These are phyloP conservation scores for Rhododendron kiyosumense DNA, from an alignment of 148 eudicot species.

Conservation along the genomic window DNA sequence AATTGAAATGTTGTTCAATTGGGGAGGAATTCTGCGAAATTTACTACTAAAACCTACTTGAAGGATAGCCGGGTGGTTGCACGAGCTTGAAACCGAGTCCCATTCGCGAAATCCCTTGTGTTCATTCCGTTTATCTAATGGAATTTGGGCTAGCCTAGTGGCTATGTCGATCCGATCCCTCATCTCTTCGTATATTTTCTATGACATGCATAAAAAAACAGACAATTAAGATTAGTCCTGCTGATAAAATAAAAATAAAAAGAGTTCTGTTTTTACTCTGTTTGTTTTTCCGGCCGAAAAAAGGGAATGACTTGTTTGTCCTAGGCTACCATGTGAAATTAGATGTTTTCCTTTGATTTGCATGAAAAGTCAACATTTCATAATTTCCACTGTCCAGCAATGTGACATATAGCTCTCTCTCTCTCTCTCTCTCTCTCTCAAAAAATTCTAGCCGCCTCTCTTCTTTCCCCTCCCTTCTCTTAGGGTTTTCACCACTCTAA, in stretches of 20 bases:
- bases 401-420: neutral
- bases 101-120: conserved; percentile 23
- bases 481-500: too few relatives aligned
- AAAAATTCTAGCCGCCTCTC: too few relatives aligned
- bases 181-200: conserved; percentile 26
- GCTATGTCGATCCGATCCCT: conserved; percentile 1
- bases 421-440: too few relatives aligned
- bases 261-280: too few relatives aligned
- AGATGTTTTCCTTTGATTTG: neutral
- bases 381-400: neutral
- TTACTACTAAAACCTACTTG: conserved; percentile 4
- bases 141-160: conserved; percentile 10
- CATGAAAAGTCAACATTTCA: neutral
- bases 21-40: neutral
- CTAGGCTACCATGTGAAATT: neutral
- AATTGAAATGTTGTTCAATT: too few relatives aligned
- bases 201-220: neutral
- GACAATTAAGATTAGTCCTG: neutral
- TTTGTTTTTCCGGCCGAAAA: too few relatives aligned
- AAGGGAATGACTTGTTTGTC: too few relatives aligned
- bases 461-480: too few relatives aligned
- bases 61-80: conserved; percentile 22
- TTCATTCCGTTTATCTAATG: neutral
- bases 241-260: neutral
- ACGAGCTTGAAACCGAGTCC: conserved; percentile 4